phyloP scores from a whole-genome alignment of 768 basidiomycete genomes.

The Sistotremastrum niveocremeum region DNA sequence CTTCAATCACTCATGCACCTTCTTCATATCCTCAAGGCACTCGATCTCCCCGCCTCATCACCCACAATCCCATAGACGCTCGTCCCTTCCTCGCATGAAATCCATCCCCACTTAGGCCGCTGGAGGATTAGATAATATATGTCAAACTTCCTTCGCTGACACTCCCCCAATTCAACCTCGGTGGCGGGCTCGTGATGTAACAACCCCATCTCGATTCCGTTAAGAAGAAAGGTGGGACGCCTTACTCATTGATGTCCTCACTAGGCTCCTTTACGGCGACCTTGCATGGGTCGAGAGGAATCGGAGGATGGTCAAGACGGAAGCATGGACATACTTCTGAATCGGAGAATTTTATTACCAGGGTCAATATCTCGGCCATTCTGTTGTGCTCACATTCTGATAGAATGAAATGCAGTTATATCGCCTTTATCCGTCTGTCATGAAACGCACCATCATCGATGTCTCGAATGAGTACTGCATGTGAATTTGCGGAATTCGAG shows the following conservation, averaged over 20 bases:
- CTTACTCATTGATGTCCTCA: conserved; percentile 49
- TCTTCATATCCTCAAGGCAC: conserved; percentile 30
- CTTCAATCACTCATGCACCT: conserved; percentile 22
- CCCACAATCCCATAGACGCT: conserved; percentile 58
- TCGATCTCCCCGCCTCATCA: conserved; percentile 56
- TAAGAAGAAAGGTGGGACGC: conserved; percentile 42
- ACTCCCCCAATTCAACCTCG: conserved; percentile 56
- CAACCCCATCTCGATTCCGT: conserved; percentile 26
- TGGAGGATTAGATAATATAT: conserved; percentile 25
- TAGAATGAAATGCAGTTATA: conserved; percentile 36
- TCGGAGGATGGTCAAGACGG: conserved; percentile 56
- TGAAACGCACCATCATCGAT: conserved; percentile 55
- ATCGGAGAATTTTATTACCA: conserved; percentile 55
- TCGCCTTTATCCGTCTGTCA: conserved; percentile 60
- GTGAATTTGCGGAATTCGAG: conserved; percentile 60
- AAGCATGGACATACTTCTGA: conserved; percentile 51
- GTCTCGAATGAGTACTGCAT: conserved; percentile 46
- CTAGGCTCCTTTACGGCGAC: conserved; percentile 55
- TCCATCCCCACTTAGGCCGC: conserved; percentile 20
- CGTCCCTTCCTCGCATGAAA: conserved; percentile 51
- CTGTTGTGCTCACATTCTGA: not conserved
- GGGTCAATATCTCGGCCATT: conserved; percentile 31
- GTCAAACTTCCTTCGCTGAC: conserved; percentile 64
- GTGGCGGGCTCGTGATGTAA: conserved; percentile 56
- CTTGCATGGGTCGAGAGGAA: conserved; percentile 60